Base-by-base conservation (phyloP, 345 rosid species). In the Hibiscus tridactylites region DNA sequence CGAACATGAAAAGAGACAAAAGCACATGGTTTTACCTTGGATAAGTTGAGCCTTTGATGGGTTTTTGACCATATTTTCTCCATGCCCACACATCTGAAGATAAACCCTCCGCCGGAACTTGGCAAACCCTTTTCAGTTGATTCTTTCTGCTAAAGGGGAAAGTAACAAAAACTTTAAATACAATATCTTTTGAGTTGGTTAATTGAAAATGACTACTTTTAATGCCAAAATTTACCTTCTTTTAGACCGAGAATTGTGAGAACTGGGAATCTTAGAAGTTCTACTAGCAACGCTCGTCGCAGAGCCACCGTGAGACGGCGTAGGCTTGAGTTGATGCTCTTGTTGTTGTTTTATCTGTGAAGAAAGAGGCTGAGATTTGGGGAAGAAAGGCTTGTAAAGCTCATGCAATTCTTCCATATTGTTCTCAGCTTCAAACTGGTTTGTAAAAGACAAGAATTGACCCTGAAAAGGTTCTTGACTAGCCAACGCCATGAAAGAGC, bases 1-100 rank as follows among this genome's bases (percentile, higher is more conserved):
- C 24, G 26, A 19, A 56, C 68, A 75, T 24, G 26, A 21, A 35
- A 33, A 17, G 1, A 24, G 28, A 66, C 52, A 53, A 42, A 72
- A 47, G 12, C 17, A 49, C 1, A 24, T 6, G 49, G 39, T 9
- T 56, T 39, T 71, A 88, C 99, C 97, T 92, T 42, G 99, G 97
- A 82, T 89, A 92, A 26, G 99, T 98, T 19, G 99, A 95, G 49
- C 99, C 98, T 79, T 95, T 95, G 81, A 95, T 95, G 81, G 99
- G 99, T 81, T 95, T 95, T 61, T 95, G 99, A 57, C 98, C 99
- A 75, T 95, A 95, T 83, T 95, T 95, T 37, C 99, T 84, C 98
- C 98, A 95, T 46, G 99, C 97, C 99, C 99, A 95, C 61, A 90
- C 88, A 74, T 92, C 98, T 19, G 94, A 86, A 82, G 93, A 86